phyloP scores from a whole-genome alignment of 306 rosid species.

The Fragaria nilgerrensis region DNA sequence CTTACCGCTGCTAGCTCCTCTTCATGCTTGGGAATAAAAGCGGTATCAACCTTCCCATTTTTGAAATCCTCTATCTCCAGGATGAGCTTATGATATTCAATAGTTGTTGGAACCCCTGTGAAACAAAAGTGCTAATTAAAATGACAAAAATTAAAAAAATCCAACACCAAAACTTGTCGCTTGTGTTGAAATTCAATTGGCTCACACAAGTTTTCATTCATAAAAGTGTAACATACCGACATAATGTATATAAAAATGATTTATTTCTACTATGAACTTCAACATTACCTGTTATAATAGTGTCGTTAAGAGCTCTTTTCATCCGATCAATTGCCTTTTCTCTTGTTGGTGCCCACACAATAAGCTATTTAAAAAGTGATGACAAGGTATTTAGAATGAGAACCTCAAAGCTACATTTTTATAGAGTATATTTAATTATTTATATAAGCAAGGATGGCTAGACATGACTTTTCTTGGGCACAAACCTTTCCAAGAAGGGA shows the following conservation, averaged over 20 bases:
- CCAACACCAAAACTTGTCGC: neutral
- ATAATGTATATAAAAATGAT: slow-evolving; percentile 13
- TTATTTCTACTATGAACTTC: neutral
- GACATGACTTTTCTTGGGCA: neutral
- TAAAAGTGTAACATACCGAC: neutral
- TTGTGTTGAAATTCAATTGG: neutral
- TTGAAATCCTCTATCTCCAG: slow-evolving; percentile 93
- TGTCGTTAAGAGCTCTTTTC: slow-evolving; percentile 97
- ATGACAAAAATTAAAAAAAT: neutral
- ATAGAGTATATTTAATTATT: neutral
- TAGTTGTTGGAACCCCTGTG: slow-evolving; percentile 97
- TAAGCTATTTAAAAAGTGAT: slow-evolving; percentile 47
- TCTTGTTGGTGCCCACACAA: slow-evolving; percentile 99
- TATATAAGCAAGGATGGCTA: neutral
- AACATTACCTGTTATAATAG: slow-evolving; percentile 75
- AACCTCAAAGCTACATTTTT: neutral
- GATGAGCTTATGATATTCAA: slow-evolving; percentile 95
- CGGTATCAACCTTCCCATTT: slow-evolving; percentile 88
- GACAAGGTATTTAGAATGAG: slow-evolving; percentile 7
- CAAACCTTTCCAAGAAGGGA: slow-evolving; percentile 95
- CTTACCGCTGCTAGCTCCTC: slow-evolving; percentile 74
- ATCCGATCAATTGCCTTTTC: slow-evolving; percentile 96
- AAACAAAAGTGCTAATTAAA: slow-evolving; percentile 10
- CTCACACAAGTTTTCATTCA: neutral
- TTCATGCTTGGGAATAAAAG: slow-evolving; percentile 94